Evolutionary conservation across 306 rosid species (phyloP).

Genomic region (Psophocarpus tetragonolobus): DNA sequence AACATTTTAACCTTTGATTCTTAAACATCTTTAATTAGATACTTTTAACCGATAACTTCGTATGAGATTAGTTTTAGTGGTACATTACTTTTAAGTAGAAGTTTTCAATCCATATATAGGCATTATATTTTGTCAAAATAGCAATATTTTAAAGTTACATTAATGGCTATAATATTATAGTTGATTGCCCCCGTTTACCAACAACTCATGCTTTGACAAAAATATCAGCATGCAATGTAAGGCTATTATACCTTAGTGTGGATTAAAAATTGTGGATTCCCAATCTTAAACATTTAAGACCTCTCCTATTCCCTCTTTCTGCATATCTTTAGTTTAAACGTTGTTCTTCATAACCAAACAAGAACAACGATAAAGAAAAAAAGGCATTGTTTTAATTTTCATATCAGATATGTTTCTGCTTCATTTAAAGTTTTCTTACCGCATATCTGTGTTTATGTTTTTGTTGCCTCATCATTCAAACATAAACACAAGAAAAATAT

Average conservation of each 20-base stretch:
- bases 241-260: not conserved
- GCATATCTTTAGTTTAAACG: not conserved
- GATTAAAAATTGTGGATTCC: not conserved
- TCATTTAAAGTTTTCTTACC: not conserved
- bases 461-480: not conserved
- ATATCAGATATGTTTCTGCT: not conserved
- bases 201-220: not conserved
- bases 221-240: not conserved
- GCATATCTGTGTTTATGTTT: not conserved
- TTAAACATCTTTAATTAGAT: conserved; percentile 16
- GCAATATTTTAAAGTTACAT: not conserved
- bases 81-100: not conserved
- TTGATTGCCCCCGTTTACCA: not conserved
- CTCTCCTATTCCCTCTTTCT: no score
- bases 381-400: not conserved
- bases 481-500: conserved; percentile 13
- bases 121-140: not conserved
- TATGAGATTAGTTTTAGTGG: conserved; percentile 8
- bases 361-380: no score
- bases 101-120: conserved; percentile 10
- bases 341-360: not conserved
- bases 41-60: conserved; percentile 5
- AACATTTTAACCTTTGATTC: conserved; percentile 5
- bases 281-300: not conserved
- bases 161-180: not conserved